Evolutionary conservation across 352 stramenopile genomes (phyloP).

Genomic region (Phytopythium montanum): DNA sequence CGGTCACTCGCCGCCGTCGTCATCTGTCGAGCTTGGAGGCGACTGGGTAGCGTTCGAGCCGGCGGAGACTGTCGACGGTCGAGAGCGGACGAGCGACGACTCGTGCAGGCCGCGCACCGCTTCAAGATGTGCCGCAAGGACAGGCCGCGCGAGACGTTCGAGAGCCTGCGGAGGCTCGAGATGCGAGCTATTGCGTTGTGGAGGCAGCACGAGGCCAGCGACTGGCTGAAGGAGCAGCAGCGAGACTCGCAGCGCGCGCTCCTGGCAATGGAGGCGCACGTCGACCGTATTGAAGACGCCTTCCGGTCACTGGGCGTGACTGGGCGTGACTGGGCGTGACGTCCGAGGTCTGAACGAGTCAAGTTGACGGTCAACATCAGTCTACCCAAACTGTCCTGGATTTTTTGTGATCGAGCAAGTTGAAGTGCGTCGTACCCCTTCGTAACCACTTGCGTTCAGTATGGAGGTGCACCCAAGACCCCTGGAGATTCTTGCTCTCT

Average conservation of each 20-base stretch:
- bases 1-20: constrained; percentile 23
- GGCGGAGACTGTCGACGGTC: not conserved
- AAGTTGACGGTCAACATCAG: too few species aligned
- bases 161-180: constrained; percentile 6
- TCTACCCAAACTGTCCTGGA: not conserved
- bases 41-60: constrained; percentile 5
- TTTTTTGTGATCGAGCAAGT: not conserved
- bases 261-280: not conserved
- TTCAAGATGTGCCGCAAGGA: constrained; percentile 10
- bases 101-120: constrained; percentile 16
- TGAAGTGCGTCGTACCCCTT: not conserved
- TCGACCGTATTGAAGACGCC: constrained; percentile 2
- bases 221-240: constrained; percentile 1
- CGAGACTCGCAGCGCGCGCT: not conserved
- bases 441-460: not conserved
- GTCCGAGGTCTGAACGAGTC: not conserved
- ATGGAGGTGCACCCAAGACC: not conserved
- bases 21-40: constrained; percentile 35
- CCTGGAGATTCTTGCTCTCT: not conserved
- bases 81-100: not conserved
- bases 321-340: too few species aligned
- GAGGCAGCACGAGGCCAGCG: not conserved
- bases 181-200: constrained; percentile 3
- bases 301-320: not conserved
- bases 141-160: constrained; percentile 9